Evolutionary conservation across 345 rosid genomes (phyloP), one percentile per base, ranked within the genome.

Genomic region (Pistacia atlantica): DNA sequence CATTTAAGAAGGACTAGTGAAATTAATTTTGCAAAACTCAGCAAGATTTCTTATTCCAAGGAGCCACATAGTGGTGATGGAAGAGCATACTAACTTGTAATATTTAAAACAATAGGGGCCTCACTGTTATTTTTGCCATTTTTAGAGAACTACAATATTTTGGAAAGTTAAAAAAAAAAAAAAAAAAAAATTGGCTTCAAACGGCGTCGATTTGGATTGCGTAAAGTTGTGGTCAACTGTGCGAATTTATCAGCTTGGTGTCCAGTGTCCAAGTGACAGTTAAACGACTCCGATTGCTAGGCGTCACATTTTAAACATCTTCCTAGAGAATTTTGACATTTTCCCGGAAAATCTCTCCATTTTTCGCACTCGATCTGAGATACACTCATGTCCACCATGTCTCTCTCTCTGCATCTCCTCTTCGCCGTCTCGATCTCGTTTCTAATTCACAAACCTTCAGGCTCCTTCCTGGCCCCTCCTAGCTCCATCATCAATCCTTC

Each of bases 401-500:
- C 59, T 49, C 66, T 71, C 64, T 71, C 79, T 35, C 71, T 55
- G 10, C 83, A 57, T 12, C 58, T 87, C 71, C 45, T 84, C 66
- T 73, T 86, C 60, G 31, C 78, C 48, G 37, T 88, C 8, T 77
- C 73, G 67, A 80, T 86, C 78, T 85, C 84, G 52, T 71, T 75
- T 17, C 66, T 87, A 75, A 74, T 95, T 77, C 60, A 71, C 38
- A 75, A 74, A 64, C 81, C 49, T 35, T 85, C 83, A 0, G 74
- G 76, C 84, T 87, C 87, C 3, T 78, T 76, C 76, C 83, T 90
- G 42, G 87, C 78, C 72, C 80, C 94, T 65, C 84, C 93, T 6
- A 83, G 84, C 82, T 85, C 96, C 80, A 78, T 93, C 63, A 81
- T 95, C 84, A 87, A 92, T 75, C 97, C 98, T 49, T 80, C 92